Percentiles rank a stretch among this genome's conserved stretches.
Conservation (phyloP, 2,329 filamentous ascomycete genomes). For the Sordariomycetes sp. region DNA sequence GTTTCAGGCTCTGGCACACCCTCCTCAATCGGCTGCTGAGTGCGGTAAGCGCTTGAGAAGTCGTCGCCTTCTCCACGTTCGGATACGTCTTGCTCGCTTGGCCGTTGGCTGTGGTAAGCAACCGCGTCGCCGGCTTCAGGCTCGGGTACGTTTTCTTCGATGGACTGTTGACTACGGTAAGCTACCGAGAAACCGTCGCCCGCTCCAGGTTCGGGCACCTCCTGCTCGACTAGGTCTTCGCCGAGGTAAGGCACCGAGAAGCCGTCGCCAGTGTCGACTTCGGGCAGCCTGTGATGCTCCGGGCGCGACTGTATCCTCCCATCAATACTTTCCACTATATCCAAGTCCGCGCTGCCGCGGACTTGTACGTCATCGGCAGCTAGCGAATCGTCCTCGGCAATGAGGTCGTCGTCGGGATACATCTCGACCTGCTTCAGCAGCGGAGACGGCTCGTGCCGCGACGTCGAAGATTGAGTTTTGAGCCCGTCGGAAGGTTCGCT, state of each 20-base stretch:
- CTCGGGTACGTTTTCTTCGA: constrained; percentile 9
- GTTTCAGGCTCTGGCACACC: constrained; percentile 34
- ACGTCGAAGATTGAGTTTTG: neutral
- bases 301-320: neutral
- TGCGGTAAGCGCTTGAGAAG: too few relatives aligned
- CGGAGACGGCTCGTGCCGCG: neutral
- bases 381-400: neutral
- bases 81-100: too few relatives aligned
- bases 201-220: constrained; percentile 34
- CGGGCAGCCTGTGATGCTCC: constrained; percentile 26
- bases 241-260: constrained; percentile 34
- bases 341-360: neutral
- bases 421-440: neutral
- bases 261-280: constrained; percentile 35
- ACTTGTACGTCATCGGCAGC: neutral
- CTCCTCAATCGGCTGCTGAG: too few relatives aligned
- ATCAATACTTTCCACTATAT: neutral
- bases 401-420: neutral
- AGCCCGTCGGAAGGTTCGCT: constrained; percentile 17
- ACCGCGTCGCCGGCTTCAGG: constrained; percentile 11
- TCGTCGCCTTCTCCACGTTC: too few relatives aligned
- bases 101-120: too few relatives aligned
- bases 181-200: constrained; percentile 33
- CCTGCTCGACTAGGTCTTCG: constrained; percentile 15
- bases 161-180: constrained; percentile 22